phyloP scores from a whole-genome alignment of 1,284 basidiomycete genomes.

The Anthracocystis walkeri region DNA sequence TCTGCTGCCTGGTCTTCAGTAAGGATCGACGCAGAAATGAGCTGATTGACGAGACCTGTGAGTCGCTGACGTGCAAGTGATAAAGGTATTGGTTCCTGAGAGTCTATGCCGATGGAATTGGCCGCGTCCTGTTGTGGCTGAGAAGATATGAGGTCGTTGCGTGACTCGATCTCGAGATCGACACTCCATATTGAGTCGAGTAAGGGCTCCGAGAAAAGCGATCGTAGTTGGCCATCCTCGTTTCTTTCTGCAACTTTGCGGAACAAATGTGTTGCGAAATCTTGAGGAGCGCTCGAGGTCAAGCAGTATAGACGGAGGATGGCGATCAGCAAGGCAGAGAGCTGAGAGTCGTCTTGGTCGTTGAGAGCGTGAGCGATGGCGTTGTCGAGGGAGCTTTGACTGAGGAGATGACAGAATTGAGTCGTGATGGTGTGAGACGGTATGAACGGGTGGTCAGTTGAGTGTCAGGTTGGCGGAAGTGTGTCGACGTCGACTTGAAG shows the following conservation, averaged over 20 bases:
- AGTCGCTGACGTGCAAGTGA: slow-evolving; percentile 37
- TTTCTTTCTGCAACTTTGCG: background rate
- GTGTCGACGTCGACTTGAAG: too few species aligned
- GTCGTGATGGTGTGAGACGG: slow-evolving; percentile 9
- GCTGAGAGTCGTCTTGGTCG: slow-evolving; percentile 3
- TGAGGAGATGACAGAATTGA: background rate
- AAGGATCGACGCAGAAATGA: slow-evolving; percentile 23
- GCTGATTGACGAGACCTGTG: slow-evolving; percentile 27
- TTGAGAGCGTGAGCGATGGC: slow-evolving; percentile 5
- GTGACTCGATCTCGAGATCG: slow-evolving; percentile 61
- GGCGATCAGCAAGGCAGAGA: slow-evolving; percentile 16
- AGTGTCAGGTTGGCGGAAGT: background rate
- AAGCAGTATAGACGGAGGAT: slow-evolving; percentile 18
- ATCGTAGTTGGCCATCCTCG: background rate
- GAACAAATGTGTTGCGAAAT: slow-evolving; percentile 8
- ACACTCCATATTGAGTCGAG: slow-evolving; percentile 62
- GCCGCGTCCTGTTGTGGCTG: background rate
- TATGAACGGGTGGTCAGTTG: slow-evolving; percentile 18
- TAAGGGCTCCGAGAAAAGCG: slow-evolving; percentile 29
- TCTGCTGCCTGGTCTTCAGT: slow-evolving; percentile 23
- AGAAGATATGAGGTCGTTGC: slow-evolving; percentile 36
- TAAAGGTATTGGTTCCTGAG: slow-evolving; percentile 20
- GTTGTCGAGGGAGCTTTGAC: slow-evolving; percentile 15
- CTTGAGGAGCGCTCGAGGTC: slow-evolving; percentile 12
- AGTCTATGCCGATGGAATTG: slow-evolving; percentile 9